Base-by-base conservation (phyloP, 768 basidiomycete species). In the Serendipita indica region DNA sequence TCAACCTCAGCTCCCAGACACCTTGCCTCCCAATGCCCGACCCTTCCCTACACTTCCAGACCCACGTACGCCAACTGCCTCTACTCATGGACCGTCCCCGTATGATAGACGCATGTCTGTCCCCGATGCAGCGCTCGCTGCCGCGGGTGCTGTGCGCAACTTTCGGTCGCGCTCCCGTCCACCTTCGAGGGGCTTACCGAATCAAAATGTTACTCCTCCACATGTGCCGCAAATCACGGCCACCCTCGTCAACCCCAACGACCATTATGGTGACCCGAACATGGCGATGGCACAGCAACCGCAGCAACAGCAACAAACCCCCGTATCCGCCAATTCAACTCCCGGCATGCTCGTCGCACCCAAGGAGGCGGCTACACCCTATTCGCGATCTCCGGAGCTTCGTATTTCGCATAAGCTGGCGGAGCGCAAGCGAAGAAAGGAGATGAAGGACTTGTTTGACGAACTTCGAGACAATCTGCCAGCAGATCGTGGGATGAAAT, bases 401-500 rank as follows among this genome's bases (percentile, higher is more conserved):
- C 80, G 93, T 57, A 83, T 97, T 32, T 91, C 89, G 1, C 96
- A 99, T 72, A 99, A 99, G 67, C 79, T 99, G 30, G 96, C 96
- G 2, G 96, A 99, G 72, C 76, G 96, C 61, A 97, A 98, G 71
- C 74, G 96, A 64, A 77, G 96, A 70, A 97, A 94, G 72, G 96
- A 99, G 72, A 99, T 99, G 96, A 96, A 96, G 69, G 93, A 97
- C 61, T 70, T 99, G 41, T 98, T 98, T 67, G 96, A 99, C 64
- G 96, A 99, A 69, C 72, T 99, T 62, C 79, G 91, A 60, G 93
- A 96, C 69, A 82, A 89, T 65, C 73, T 99, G 25, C 96, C 96
- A 1, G 84, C 85, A 57, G 91, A 91, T 73, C 80, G 86, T 57
- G 91, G 86, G 39, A 88, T 92, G 83, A 98, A 98, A 68, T 86